Conservation (phyloP, 345 rosid genomes). For the Raphanus raphanistrum region DNA sequence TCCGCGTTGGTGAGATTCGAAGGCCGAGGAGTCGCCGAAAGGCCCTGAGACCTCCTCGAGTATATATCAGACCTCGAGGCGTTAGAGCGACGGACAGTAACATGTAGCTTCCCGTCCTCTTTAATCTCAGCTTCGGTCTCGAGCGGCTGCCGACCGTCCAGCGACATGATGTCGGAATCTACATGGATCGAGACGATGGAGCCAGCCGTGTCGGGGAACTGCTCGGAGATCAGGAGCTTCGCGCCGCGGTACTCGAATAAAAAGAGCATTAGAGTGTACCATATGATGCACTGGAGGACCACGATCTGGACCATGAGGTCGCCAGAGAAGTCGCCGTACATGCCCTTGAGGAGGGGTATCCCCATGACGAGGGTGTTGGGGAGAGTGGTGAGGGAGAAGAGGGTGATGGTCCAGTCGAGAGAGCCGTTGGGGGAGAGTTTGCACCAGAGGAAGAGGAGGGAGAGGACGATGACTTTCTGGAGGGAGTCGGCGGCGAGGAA, state of each 20-base stretch:
- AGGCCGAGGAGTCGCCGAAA: conserved; percentile 46
- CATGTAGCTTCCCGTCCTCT: conserved; percentile 58
- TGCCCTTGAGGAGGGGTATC: conserved; percentile 52
- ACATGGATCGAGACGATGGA: conserved; percentile 52
- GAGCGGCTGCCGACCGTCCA: conserved; percentile 46
- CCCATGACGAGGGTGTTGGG: conserved; percentile 65
- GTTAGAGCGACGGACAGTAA: conserved; percentile 46
- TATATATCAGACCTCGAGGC: conserved; percentile 47
- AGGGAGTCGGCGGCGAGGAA: conserved; percentile 61
- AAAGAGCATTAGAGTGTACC: conserved; percentile 56
- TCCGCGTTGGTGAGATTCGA: conserved; percentile 53
- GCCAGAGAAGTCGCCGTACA: conserved; percentile 55
- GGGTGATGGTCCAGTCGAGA: conserved; percentile 54
- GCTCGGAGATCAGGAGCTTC: conserved; percentile 47
- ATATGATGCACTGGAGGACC: conserved; percentile 51
- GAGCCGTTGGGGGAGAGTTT: conserved; percentile 41
- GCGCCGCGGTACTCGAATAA: conserved; percentile 59
- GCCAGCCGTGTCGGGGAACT: conserved; percentile 58
- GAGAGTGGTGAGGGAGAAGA: conserved; percentile 51
- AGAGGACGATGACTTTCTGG: conserved; percentile 50
- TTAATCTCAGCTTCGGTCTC: conserved; percentile 55
- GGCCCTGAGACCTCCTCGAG: conserved; percentile 46
- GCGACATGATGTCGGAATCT: conserved; percentile 56
- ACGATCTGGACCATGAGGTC: conserved; percentile 55
- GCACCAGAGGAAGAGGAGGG: conserved; percentile 49